Base-by-base conservation (phyloP, 2,329 filamentous ascomycete genomes). In the Microdochium paspali region DNA sequence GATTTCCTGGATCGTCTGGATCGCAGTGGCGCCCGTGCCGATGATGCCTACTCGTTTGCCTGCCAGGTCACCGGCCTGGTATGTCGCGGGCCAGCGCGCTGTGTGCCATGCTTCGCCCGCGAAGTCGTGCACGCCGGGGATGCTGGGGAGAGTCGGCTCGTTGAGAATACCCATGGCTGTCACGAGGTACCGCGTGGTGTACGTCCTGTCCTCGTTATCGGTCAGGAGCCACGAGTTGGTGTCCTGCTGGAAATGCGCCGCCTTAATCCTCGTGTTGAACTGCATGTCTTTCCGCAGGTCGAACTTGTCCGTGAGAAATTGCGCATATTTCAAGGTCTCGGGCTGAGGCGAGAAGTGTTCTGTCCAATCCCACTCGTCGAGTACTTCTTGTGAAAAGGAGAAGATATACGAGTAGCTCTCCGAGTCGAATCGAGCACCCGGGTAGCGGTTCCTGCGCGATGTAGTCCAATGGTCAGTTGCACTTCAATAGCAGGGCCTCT, bases 141-240 rank as follows among this genome's bases (percentile, higher is more conserved):
- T 65, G 25, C 58, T 54, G 4, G 64, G 64, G 31, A 61, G 54
- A 3, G 62, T 63, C 26, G 63, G 60, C 44, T 63, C 53, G 46
- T 60, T 59, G 26, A 57, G 51, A 44, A 60, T 56, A 40, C 61
- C 60, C 52, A 56, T 61, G 39, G 52, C 56, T 3, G 51, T 58
- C 47, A 62, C 47, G 10, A 63, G 47, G 31, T 56, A 63, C 5
- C 57, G 54, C 9, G 49, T 54, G 3, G 51, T 57, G 47, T 61
- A 61, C 12, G 45, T 49, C 1, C 43, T 40, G 4, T 56, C 59
- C 1, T 46, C 28, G 30, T 56, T 47, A 45, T 63, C 61, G n/a
- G 53, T 54, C 18, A 65, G 42, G 4, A 57, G 48, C 50, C 62
- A 63, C 6, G 55, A 57, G 45, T 54, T 57, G 26, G 46, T 39